Percentiles rank a stretch among this genome's conserved stretches.
These are phyloP conservation scores for Curvularia verruculosa DNA, from an alignment of 2,329 filamentous ascomycete genomes.

Conservation along the genomic window DNA sequence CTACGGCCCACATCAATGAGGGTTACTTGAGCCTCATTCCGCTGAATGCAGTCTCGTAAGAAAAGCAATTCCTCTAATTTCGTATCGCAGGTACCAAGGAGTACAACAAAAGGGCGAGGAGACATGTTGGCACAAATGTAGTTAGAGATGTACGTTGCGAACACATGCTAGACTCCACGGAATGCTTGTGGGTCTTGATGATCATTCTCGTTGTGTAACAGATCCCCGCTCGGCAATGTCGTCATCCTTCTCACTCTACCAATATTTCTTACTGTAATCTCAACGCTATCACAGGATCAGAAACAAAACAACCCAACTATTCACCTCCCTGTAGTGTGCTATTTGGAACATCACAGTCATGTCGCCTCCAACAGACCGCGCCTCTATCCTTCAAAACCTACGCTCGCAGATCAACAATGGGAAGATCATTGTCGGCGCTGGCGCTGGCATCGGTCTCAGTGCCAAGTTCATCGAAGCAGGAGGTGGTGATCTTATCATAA, in stretches of 20 bases:
- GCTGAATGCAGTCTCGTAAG: conserved; percentile 56
- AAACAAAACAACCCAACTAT: background rate
- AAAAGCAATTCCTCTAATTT: conserved; percentile 66
- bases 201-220: background rate
- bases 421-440: conserved; percentile 69
- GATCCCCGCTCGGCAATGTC: conserved; percentile 12
- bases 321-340: background rate
- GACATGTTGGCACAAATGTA: conserved; percentile 11
- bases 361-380: conserved; percentile 63
- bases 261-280: background rate
- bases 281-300: background rate
- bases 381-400: conserved; percentile 61
- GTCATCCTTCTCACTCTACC: conserved; percentile 14
- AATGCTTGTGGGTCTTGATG: background rate
- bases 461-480: conserved; percentile 74
- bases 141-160: background rate
- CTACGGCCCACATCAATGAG: conserved; percentile 64
- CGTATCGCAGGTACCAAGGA: conserved; percentile 70
- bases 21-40: conserved; percentile 46
- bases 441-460: conserved; percentile 71
- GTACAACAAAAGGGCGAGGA: conserved; percentile 50
- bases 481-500: conserved; percentile 71
- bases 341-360: conserved; percentile 46
- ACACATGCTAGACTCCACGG: background rate
- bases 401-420: conserved; percentile 61